phyloP scores from a whole-genome alignment of 2,329 filamentous ascomycete genomes.

The Microdochium nivale region DNA sequence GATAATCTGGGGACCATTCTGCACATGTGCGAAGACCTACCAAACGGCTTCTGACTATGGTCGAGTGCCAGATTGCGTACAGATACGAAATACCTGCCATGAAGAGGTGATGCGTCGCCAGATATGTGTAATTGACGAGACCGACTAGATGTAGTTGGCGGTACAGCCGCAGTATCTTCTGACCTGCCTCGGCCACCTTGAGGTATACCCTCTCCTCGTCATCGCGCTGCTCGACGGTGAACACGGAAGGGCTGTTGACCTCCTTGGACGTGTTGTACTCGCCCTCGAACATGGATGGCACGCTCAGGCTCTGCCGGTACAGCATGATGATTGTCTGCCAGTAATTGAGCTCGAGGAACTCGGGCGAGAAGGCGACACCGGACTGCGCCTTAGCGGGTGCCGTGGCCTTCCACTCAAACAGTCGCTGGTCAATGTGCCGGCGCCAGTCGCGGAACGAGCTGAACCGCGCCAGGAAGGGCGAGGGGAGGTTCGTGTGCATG shows the following conservation, averaged over 20 bases:
- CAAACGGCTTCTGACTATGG: constrained; percentile 74
- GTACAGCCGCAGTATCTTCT: constrained; percentile 86
- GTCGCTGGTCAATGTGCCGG: constrained; percentile 71
- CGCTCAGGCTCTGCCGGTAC: constrained; percentile 81
- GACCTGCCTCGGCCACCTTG: constrained; percentile 90
- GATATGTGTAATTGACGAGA: constrained; percentile 90
- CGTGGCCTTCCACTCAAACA: constrained; percentile 79
- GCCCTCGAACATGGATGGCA: constrained; percentile 74
- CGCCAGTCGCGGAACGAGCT: constrained; percentile 84
- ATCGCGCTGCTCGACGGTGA: constrained; percentile 57
- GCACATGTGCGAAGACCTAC: constrained; percentile 46
- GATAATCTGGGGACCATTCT: not conserved
- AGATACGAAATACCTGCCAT: constrained; percentile 96
- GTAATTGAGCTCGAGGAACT: constrained; percentile 92
- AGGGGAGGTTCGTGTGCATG: constrained; percentile 71
- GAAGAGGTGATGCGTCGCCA: constrained; percentile 93
- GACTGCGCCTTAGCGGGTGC: constrained; percentile 72
- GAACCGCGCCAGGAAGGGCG: constrained; percentile 77
- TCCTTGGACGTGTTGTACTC: constrained; percentile 63
- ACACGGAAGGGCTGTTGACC: constrained; percentile 53
- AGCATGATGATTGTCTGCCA: constrained; percentile 97
- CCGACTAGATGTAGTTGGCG: constrained; percentile 79
- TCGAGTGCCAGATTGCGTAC: constrained; percentile 95
- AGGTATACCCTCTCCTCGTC: constrained; percentile 89
- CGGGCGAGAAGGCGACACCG: constrained; percentile 79